Evolutionary conservation across 2,329 filamentous ascomycete species (phyloP), one percentile per base, ranked within the genome.

Genomic region (Fusarium hainanense): DNA sequence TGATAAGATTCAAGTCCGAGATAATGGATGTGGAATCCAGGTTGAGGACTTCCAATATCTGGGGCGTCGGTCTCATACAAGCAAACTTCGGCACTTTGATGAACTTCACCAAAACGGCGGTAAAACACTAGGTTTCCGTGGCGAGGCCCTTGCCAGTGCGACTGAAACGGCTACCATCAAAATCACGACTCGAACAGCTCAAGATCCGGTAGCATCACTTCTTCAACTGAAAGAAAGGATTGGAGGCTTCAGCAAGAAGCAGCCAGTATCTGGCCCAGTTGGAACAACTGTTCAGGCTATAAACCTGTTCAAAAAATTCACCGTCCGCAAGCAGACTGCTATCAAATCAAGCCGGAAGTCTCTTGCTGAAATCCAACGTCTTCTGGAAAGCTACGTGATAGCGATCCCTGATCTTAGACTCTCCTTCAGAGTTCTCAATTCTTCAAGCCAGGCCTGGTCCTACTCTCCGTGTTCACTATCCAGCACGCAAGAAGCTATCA

Each of bases 11-110:
- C 87, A 92, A 72, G 88, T 94, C 50, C 85, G 87, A 46, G 91
- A 93, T 77, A 92, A 94, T 79, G 92, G 92, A n/a, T 82, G 85
- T 59, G 92, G 92, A 14, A 92, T 95, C 63, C 81, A 82, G 18
- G 77, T 83, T 2, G 84, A 86, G 27, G 91, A 94, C 75, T 88
- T 89, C 40, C 79, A 85, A 18, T 76, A 84, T 7, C 82, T 93
- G 4, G 91, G 90, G n/a, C 85, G 85, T 55, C 84, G 84, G n/a
- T 87, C 90, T 30, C 87, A 91, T 73, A 94, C 92, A 2, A 94
- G 91, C 82, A 95, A 94, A 79, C 84, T 94, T 44, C 82, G 80
- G 50, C 82, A 81, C n/a, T 87, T 91, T 60, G 83, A 88, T 1
- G 90, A 94, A 51, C 80, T 94, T 40, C 82, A 80, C 52, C 77